Conservation (phyloP, 2,329 filamentous ascomycete species). For the Colletotrichum graminicola region DNA sequence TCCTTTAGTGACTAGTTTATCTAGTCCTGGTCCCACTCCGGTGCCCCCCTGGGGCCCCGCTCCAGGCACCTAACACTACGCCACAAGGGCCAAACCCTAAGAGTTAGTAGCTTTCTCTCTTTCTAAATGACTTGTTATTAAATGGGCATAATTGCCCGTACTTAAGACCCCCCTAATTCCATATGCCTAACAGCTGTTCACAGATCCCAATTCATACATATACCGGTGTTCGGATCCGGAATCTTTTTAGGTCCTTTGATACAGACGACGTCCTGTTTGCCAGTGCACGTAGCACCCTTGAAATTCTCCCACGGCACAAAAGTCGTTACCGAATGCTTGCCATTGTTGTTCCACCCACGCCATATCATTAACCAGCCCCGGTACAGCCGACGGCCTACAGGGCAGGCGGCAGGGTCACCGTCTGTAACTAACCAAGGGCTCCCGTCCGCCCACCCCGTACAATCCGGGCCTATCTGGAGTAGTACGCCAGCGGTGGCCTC, state of each 20-base stretch:
- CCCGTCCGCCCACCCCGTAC: slow-evolving; percentile 4
- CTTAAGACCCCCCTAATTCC: too few species aligned
- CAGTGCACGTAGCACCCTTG: slow-evolving; percentile 22
- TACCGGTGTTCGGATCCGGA: background rate
- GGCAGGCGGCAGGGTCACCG: background rate
- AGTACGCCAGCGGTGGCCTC: slow-evolving; percentile 10
- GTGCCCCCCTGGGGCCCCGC: too few species aligned
- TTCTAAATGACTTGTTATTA: too few species aligned
- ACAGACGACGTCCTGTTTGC: slow-evolving; percentile 2
- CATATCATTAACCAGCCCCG: slow-evolving; percentile 4
- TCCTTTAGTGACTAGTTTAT: too few species aligned
- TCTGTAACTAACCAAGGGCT: background rate
- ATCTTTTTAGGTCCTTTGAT: background rate
- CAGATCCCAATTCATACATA: background rate
- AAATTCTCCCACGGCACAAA: slow-evolving; percentile 30
- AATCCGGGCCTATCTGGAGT: slow-evolving; percentile 17
- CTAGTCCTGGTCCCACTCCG: too few species aligned
- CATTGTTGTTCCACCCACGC: slow-evolving; percentile 20
- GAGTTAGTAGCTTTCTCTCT: too few species aligned
- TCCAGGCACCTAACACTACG: too few species aligned
- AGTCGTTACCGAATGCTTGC: too few species aligned
- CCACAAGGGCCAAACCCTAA: too few species aligned
- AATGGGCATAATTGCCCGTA: too few species aligned
- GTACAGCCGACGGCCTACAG: slow-evolving; percentile 9
- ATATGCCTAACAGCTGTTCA: too few species aligned